Evolutionary conservation across 1,284 basidiomycete species (phyloP).

Genomic region (Ustilago tritici): DNA sequence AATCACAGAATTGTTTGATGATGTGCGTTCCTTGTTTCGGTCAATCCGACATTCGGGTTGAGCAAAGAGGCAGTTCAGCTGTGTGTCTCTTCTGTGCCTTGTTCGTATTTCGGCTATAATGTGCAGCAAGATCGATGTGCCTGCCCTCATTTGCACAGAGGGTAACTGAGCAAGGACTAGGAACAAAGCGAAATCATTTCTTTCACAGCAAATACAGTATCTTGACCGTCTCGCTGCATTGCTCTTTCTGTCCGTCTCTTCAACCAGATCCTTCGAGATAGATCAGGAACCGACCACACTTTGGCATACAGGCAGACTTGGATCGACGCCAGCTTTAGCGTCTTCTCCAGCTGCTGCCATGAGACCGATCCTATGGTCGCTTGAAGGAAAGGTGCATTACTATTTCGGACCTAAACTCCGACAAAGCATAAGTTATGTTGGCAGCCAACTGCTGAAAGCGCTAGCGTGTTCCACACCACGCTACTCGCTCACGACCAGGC

Average conservation of each 20-base stretch:
- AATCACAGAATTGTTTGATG: background rate
- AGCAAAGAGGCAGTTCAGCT: background rate
- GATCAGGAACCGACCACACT: background rate
- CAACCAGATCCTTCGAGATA: background rate
- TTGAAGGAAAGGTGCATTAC: background rate
- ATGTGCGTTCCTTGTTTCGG: background rate
- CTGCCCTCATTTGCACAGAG: background rate
- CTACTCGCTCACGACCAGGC: no score
- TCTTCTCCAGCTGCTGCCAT: background rate
- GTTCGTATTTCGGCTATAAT: slow-evolving; percentile 2
- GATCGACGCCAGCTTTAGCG: background rate
- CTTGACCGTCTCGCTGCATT: no score
- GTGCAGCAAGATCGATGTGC: background rate
- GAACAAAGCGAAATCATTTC: no score
- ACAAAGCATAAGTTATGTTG: background rate
- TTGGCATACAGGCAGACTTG: background rate
- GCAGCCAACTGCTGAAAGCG: no score
- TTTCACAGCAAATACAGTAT: no score
- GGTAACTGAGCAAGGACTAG: background rate
- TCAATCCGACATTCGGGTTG: background rate
- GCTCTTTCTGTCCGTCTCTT: no score
- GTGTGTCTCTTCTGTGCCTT: background rate
- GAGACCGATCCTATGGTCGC: background rate
- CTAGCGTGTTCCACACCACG: no score
- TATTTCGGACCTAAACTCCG: background rate